Evolutionary conservation across 176 grass and related monocot species (phyloP), one percentile per base, ranked within the genome.

Genomic region (Raddia distichophylla): DNA sequence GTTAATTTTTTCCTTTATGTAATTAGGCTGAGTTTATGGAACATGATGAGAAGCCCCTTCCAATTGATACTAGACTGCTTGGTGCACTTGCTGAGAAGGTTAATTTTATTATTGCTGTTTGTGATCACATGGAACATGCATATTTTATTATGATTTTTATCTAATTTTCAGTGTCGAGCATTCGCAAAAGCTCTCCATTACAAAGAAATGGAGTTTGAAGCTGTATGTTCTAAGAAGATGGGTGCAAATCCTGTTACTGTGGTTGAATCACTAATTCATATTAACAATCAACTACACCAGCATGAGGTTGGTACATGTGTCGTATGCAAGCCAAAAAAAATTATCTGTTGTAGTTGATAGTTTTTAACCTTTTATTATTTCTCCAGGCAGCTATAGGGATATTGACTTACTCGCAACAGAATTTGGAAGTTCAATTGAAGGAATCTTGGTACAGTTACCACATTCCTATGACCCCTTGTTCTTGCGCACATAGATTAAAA

Each of bases 161-260:
- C 17, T 69, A 77, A 47, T 76, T 20, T 59, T 71, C 79, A 98
- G 95, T 98, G 95, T 69, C 95, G 92, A 86, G 92, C 95, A 64
- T 98, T 91, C 84, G 92, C 95, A 51, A 98, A 98, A 87, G 95
- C 95, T 52, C 92, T 98, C 22, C 95, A 98, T 73, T 98, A 98
- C 79, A 98, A 98, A 86, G 95, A 98, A 95, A 98, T 98, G 92
- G 92, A 98, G 79, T 98, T 98, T 85, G 92, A 95, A 85, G 95
- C 95, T 62, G 88, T 91, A 74, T 92, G 90, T 78, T 93, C 88
- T 19, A 98, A 98, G 79, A 95, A 98, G 79, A 98, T 93, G 88
- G 95, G 95, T 75, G 90, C 95, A 84, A 98, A 93, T 87, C 95
- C 92, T 91, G 92, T 98, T 85, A 91, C 92, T 7, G 92, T 95